Evolutionary conservation across 352 stramenopile genomes (phyloP), one percentile per base, ranked within the genome.

Genomic region (Globisporangium middletonii): DNA sequence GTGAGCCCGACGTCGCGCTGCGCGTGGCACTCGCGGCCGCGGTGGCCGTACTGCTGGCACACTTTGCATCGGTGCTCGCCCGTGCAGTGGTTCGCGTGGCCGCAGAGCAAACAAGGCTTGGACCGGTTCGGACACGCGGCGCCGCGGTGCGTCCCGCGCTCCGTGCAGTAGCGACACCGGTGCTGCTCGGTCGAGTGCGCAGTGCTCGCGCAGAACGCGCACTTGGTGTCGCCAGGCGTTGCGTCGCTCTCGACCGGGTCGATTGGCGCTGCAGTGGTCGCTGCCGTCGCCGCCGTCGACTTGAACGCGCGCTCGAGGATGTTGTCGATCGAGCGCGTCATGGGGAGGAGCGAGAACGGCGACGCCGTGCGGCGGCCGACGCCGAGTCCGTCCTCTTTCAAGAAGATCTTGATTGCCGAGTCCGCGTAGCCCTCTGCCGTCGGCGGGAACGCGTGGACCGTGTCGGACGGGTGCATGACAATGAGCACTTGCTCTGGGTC

Each of bases 401-500:
- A 56, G 46, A 94, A 94, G 33, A 94, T 90, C 65, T 94, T 94
- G 69, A 92, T 75, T 41, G 77, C 79, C 0, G 80, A 69, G 56
- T 92, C 83, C 28, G 69, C 80, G 43, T 94, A 94, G 19, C 84
- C 84, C 57, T 94, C 84, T 23, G 82, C 77, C 1, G 79, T 92
- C 11, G 84, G 80, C 45, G 84, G 84, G 61, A 92, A 94, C 18
- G 84, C 84, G 55, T 94, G 84, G 16, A 94, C 83, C 2, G 73
- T 77, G 57, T 94, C 84, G 1, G 79, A 87, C 13, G 84, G 82
- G 46, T 94, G 80, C 84, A 94, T 94, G 8, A 94, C 76, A 54
- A 92, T 89, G 15, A 94, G 53, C 13, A 92, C 56, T 49, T 94
- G 84, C 54, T 92, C 75, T 4, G 79, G 73, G 23, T 90, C 75